Evolutionary conservation across 2,329 filamentous ascomycete species (phyloP).

Genomic region (Metarhizium sp.): DNA sequence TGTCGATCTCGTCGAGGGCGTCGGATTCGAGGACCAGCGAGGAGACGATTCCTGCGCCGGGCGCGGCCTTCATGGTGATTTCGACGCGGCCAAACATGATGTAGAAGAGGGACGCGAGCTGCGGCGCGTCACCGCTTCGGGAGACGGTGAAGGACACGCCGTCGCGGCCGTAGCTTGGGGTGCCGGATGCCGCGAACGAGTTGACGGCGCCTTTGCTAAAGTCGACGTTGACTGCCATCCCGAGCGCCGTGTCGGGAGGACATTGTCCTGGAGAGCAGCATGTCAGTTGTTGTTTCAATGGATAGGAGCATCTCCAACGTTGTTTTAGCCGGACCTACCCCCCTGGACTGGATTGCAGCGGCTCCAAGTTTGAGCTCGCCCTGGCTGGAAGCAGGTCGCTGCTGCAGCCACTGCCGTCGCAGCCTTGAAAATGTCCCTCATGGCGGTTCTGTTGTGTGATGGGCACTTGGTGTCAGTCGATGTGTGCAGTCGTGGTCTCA

Average conservation of each 20-base stretch:
- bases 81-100: constrained; percentile 98
- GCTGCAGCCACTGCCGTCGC: constrained; percentile 1
- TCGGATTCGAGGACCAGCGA: constrained; percentile 88
- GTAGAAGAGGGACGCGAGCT: constrained; percentile 86
- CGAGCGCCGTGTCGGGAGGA: constrained; percentile 68
- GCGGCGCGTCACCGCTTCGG: constrained; percentile 71
- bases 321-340: constrained; percentile 16
- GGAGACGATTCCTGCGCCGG: constrained; percentile 86
- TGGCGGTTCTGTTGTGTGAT: background rate
- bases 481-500: background rate
- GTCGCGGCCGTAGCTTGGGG: constrained; percentile 62
- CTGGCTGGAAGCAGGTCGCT: constrained; percentile 9
- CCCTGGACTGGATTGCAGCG: constrained; percentile 28
- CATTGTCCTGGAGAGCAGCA: constrained; percentile 42
- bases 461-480: background rate
- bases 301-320: background rate
- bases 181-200: constrained; percentile 64
- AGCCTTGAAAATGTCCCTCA: background rate
- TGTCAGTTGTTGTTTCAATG: background rate
- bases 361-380: constrained; percentile 30
- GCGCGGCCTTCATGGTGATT: constrained; percentile 73
- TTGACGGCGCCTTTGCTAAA: constrained; percentile 71
- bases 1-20: constrained; percentile 89
- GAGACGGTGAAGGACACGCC: constrained; percentile 76
- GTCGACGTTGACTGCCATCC: constrained; percentile 73